Conservation (phyloP, 306 rosid genomes). For the Cajanus cajan region DNA sequence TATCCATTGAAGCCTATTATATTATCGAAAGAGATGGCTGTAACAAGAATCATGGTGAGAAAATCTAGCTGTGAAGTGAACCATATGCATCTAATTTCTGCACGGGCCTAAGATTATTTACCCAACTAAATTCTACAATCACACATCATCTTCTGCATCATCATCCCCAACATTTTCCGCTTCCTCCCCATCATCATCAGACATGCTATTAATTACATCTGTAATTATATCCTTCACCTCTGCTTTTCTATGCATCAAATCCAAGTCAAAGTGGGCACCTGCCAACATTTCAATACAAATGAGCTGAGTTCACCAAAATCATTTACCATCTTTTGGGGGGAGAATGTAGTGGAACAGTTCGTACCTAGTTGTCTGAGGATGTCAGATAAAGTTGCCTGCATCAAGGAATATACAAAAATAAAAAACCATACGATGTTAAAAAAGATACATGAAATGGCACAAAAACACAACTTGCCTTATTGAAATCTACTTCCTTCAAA, state of each 20-base stretch:
- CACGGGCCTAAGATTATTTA: slow-evolving; percentile 25
- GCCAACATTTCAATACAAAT: slow-evolving; percentile 23
- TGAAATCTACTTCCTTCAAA: slow-evolving; percentile 79
- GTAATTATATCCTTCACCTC: slow-evolving; percentile 89
- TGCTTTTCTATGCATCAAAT: slow-evolving; percentile 80
- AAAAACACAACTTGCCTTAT: slow-evolving; percentile 57
- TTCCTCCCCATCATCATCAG: slow-evolving; percentile 68
- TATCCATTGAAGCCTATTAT: slow-evolving; percentile 30
- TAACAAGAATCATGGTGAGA: slow-evolving; percentile 20
- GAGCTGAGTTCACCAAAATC: background rate
- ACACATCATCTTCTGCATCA: slow-evolving; percentile 45
- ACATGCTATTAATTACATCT: slow-evolving; percentile 79
- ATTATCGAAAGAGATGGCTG: slow-evolving; percentile 8
- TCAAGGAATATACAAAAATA: background rate
- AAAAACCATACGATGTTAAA: background rate
- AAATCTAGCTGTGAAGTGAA: slow-evolving; percentile 28
- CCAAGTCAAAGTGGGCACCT: slow-evolving; percentile 76
- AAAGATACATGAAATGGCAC: background rate
- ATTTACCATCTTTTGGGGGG: background rate
- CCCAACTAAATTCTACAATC: background rate
- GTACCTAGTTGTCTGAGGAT: slow-evolving; percentile 83
- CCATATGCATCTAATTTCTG: slow-evolving; percentile 29
- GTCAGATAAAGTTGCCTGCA: slow-evolving; percentile 91
- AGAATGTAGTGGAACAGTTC: background rate
- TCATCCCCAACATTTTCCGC: slow-evolving; percentile 47